phyloP scores from a whole-genome alignment of 257 asterid species.

The Scutellaria barbata region DNA sequence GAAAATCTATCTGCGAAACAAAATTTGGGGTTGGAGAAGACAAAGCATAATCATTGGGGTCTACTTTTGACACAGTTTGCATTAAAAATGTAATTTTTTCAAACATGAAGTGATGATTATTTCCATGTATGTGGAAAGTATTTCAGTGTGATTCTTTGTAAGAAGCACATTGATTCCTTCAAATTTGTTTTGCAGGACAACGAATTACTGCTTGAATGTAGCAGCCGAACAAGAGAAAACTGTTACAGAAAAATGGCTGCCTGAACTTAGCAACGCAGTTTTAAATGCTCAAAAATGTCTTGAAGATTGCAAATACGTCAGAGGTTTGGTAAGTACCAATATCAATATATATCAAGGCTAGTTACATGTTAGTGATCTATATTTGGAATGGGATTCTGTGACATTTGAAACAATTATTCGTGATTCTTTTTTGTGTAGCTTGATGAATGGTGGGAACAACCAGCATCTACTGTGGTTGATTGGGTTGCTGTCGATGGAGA shows the following conservation, averaged over 20 bases:
- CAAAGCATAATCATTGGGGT: conserved; percentile 15
- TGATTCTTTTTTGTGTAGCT: conserved; percentile 56
- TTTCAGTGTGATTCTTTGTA: neutral
- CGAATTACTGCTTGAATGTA: conserved; percentile 80
- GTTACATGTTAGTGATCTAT: conserved; percentile 20
- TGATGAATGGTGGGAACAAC: conserved; percentile 99
- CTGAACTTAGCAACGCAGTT: conserved; percentile 75
- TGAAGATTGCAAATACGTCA: conserved; percentile 89
- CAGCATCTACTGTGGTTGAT: conserved; percentile 92
- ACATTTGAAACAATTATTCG: conserved; percentile 14
- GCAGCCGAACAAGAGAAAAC: conserved; percentile 94
- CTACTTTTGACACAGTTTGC: neutral
- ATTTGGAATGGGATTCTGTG: neutral
- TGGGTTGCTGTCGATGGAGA: conserved; percentile 98
- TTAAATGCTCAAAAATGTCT: conserved; percentile 82
- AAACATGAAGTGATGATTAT: neutral
- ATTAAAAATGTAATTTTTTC: neutral
- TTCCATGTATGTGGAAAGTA: conserved; percentile 7
- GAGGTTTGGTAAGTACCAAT: conserved; percentile 84
- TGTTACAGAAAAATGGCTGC: conserved; percentile 81
- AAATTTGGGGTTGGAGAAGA: conserved; percentile 12
- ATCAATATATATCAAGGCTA: conserved; percentile 3
- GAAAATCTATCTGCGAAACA: conserved; percentile 16
- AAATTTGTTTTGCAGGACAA: conserved; percentile 66
- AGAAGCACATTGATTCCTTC: conserved; percentile 28